Conservation (phyloP, 2,329 filamentous ascomycete species). For the Exophiala sp. region DNA sequence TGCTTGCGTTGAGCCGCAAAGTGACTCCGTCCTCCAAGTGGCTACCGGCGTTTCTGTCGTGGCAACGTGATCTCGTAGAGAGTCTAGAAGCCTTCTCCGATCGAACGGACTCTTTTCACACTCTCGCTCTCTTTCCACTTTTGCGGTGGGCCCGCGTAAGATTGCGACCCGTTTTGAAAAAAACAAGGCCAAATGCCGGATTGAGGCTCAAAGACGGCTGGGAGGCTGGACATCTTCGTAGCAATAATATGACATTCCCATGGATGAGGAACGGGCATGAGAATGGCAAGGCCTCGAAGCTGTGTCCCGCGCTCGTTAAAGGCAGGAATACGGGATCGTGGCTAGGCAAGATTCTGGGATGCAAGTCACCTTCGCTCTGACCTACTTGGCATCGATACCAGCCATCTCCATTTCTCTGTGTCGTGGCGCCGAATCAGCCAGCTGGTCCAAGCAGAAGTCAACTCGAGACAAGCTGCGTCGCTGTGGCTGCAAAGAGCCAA, state of each 20-base stretch:
- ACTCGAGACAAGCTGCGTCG: too few species aligned
- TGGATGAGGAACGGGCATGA: too few species aligned
- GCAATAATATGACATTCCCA: too few species aligned
- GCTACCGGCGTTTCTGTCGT: neutral
- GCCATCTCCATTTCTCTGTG: neutral
- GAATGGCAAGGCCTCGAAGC: too few species aligned
- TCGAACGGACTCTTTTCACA: neutral
- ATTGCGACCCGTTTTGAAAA: neutral
- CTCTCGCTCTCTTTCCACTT: neutral
- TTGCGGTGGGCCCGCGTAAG: neutral
- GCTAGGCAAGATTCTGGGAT: slow-evolving; percentile 16
- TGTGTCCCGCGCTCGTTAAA: neutral
- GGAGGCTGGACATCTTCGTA: too few species aligned
- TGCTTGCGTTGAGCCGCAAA: too few species aligned
- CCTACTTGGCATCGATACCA: neutral
- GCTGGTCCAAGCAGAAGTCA: neutral
- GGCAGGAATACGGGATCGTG: slow-evolving; percentile 1
- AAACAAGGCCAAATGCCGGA: neutral
- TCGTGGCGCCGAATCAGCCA: neutral
- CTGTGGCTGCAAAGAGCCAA: slow-evolving; percentile 8
- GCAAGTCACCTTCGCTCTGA: slow-evolving; percentile 11
- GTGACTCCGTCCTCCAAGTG: neutral
- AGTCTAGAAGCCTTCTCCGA: neutral
- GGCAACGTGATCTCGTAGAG: neutral
- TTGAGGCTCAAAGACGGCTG: too few species aligned